Evolutionary conservation across 495 filamentous ascomycete species (phyloP).

Genomic region (Hypoxylon rickii): DNA sequence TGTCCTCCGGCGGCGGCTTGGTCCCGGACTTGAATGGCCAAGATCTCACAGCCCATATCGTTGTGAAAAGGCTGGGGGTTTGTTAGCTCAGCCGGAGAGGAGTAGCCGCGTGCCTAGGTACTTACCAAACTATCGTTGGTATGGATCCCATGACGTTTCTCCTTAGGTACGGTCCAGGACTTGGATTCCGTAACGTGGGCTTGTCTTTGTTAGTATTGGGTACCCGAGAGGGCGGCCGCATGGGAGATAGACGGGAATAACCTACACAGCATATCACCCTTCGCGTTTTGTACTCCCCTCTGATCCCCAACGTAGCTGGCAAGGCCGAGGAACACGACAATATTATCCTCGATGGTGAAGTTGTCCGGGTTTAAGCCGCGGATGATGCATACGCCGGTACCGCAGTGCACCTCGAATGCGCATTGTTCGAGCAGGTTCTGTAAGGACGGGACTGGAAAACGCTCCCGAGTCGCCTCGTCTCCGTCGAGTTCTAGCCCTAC

Average conservation of each 20-base stretch:
- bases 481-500: conserved; percentile 45
- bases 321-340: conserved; percentile 54
- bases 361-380: conserved; percentile 50
- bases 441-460: conserved; percentile 49
- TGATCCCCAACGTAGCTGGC: conserved; percentile 55
- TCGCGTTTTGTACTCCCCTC: conserved; percentile 53
- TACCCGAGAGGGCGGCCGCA: no score
- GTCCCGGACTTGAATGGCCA: conserved; percentile 50
- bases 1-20: conserved; percentile 43
- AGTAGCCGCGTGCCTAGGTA: no score
- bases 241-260: neutral
- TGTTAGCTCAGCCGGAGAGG: neutral
- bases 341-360: conserved; percentile 52
- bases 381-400: conserved; percentile 54
- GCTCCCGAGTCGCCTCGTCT: conserved; percentile 38
- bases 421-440: conserved; percentile 36
- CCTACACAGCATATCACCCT: conserved; percentile 54
- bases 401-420: conserved; percentile 43
- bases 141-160: conserved; percentile 53
- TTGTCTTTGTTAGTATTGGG: conserved; percentile 30
- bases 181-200: conserved; percentile 53
- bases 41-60: conserved; percentile 49
- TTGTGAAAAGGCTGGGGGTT: conserved; percentile 47
- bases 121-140: conserved; percentile 45
- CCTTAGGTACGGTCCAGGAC: conserved; percentile 44